Evolutionary conservation across 2,329 filamentous ascomycete species (phyloP), one percentile per base, ranked within the genome.

Genomic region (Rhynchosporium secalis): DNA sequence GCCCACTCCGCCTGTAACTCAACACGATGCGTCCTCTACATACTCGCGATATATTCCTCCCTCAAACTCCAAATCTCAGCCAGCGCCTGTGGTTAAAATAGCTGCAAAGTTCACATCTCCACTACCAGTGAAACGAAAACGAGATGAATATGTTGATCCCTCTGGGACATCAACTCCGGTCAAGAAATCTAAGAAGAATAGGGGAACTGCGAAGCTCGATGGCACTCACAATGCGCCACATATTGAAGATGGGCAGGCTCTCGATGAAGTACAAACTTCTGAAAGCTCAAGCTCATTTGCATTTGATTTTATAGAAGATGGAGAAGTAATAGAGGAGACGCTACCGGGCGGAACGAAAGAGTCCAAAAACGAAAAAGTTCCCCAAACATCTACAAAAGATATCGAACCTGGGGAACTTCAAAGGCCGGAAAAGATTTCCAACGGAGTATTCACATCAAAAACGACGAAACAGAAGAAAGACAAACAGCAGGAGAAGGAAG

Each of bases 31-130:
- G 10, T 74, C 70, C 38, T 63, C 69, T 41, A 71, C 69, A 7
- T 73, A 72, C 61, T 62, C 68, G n/a, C 68, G 72, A 63, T 74
- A 72, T 64, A 60, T 73, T 40, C 72, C 71, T 33, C 62, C 70
- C n/a, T 62, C 66, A 9, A 72, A 71, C 48, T 26, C 56, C 7
- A 68, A 64, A 56, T 48, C 41, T 15, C 31, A 54, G 28, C 7
- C 41, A 20, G 10, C 31, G 31, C n/a, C 43, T 40, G 5, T 45
- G 31, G 46, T 26, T 13, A 5, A 28, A 56, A 6, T 3, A 3
- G 28, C 20, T 56, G n/a, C 7, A 15, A 4, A 45, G 1, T 20
- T 9, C 3, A 31, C 52, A 13, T 45, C 52, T 15, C 57, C 56
- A 9, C 33, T 45, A 43, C 26, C 48, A 29, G 10, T 29, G 29